These are phyloP conservation scores for Saccharomycopsis hybrid DNA, from an alignment of 1,139 yeast genomes.

Conservation along the genomic window DNA sequence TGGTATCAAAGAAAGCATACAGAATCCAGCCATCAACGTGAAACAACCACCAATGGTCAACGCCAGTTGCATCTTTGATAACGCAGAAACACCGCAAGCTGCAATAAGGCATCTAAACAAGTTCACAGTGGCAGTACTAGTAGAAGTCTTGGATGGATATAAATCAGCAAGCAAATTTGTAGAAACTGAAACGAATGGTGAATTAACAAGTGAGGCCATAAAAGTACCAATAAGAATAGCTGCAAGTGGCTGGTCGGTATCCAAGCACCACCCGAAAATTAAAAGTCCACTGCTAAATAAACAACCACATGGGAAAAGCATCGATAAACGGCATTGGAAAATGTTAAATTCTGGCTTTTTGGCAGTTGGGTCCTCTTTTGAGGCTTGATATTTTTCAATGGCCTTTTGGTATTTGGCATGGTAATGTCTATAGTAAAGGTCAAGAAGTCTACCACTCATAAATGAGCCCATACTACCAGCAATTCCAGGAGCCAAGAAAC, in stretches of 20 bases:
- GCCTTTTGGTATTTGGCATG: constrained; percentile 22
- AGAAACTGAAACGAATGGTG: constrained; percentile 44
- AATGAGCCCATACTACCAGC: constrained; percentile 52
- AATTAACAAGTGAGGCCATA: constrained; percentile 45
- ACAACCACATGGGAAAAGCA: constrained; percentile 18
- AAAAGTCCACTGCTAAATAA: constrained; percentile 33
- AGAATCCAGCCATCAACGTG: constrained; percentile 45
- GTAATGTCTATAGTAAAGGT: constrained; percentile 35
- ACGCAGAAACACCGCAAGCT: constrained; percentile 58
- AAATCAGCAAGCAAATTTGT: constrained; percentile 56
- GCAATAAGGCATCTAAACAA: constrained; percentile 53
- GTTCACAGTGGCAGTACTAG: constrained; percentile 56
- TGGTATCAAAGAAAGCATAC: constrained; percentile 21
- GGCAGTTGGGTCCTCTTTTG: background rate
- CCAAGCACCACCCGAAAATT: constrained; percentile 68
- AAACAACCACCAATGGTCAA: constrained; percentile 62
- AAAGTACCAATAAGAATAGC: constrained; percentile 52
- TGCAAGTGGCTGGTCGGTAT: constrained; percentile 41
- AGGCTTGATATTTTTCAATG: background rate
- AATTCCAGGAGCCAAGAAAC: constrained; percentile 55
- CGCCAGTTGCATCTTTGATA: constrained; percentile 45
- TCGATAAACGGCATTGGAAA: constrained; percentile 30
- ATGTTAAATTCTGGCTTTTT: constrained; percentile 28
- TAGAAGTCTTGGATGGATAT: constrained; percentile 52
- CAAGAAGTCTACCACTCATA: constrained; percentile 40